A percentile compares a stretch with the other conserved stretches of the same genome.
These are phyloP conservation scores for Colletotrichum viniferum DNA, from an alignment of 2,329 filamentous ascomycete genomes.

Conservation along the genomic window DNA sequence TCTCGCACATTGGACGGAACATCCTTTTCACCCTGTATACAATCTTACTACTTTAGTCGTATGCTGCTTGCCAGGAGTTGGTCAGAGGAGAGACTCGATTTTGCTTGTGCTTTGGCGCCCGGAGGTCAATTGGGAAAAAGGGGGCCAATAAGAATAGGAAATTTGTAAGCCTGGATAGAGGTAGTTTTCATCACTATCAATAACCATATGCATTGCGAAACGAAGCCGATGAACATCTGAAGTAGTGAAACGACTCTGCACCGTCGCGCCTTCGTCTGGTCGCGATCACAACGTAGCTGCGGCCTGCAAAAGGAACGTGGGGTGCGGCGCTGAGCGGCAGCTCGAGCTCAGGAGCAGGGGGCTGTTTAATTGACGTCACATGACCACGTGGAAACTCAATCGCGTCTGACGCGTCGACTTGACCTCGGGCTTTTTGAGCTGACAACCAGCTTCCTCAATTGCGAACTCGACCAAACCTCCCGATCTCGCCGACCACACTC, in stretches of 20 bases:
- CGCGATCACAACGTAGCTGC: not conserved
- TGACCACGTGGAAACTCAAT: conserved; percentile 3
- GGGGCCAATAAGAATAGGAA: not conserved
- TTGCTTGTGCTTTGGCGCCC: not conserved
- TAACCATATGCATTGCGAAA: not conserved
- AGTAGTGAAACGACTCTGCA: not conserved
- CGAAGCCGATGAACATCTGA: not conserved
- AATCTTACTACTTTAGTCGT: not conserved
- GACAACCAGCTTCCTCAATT: not conserved
- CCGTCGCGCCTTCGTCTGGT: not conserved
- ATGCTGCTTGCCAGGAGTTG: not conserved
- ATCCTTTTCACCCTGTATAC: not conserved
- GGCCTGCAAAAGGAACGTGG: not conserved
- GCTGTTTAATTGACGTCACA: conserved; percentile 2
- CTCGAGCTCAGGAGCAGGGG: not conserved
- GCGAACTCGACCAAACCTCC: not conserved
- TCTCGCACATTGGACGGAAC: not conserved
- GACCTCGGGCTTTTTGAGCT: not conserved
- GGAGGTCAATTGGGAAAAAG: not conserved
- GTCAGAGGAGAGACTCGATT: not conserved
- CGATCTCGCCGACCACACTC: rapidly evolving
- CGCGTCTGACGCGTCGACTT: conserved; percentile 9
- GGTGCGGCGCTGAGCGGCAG: not conserved
- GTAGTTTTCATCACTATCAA: not conserved
- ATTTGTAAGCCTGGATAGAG: not conserved